phyloP scores from a whole-genome alignment of 805 yeast species.

The Myxozyma lipomycoides region DNA sequence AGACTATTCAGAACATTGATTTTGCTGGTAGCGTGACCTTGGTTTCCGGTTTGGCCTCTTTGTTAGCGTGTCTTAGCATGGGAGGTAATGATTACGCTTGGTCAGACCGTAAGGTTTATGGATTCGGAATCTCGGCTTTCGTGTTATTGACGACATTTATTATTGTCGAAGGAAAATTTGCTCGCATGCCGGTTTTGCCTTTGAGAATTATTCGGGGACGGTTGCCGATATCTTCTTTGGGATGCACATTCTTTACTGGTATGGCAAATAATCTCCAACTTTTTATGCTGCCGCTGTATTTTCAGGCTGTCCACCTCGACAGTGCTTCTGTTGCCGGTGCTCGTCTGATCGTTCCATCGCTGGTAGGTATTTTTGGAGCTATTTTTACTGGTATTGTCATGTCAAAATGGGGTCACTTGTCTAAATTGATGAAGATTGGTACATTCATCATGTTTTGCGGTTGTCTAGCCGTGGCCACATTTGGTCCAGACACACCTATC shows the following conservation, averaged over 20 bases:
- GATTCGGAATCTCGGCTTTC: conserved; percentile 38
- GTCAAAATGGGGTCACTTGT: conserved; percentile 64
- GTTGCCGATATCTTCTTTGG: conserved; percentile 59
- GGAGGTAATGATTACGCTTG: conserved; percentile 57
- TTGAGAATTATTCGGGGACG: conserved; percentile 51
- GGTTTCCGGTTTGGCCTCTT: conserved; percentile 52
- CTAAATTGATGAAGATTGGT: conserved; percentile 44
- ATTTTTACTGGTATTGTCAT: conserved; percentile 62
- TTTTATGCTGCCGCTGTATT: conserved; percentile 68
- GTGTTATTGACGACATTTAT: conserved; percentile 43
- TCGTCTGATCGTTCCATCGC: conserved; percentile 52
- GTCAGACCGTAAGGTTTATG: conserved; percentile 43
- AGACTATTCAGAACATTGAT: conserved; percentile 44
- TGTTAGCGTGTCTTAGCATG: conserved; percentile 63
- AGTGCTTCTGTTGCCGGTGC: conserved; percentile 56
- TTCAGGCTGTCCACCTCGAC: conserved; percentile 50
- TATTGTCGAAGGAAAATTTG: conserved; percentile 48
- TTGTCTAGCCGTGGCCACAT: conserved; percentile 37
- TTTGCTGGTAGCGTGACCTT: conserved; percentile 58
- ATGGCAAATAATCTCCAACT: conserved; percentile 52
- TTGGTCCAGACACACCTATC: conserved; percentile 30
- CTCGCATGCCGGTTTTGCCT: conserved; percentile 67
- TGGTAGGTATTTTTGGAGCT: conserved; percentile 66
- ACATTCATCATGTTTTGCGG: conserved; percentile 50
- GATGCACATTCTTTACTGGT: conserved; percentile 66